Conservation (phyloP, 495 filamentous ascomycete species). For the Talaromyces wortmannii region DNA sequence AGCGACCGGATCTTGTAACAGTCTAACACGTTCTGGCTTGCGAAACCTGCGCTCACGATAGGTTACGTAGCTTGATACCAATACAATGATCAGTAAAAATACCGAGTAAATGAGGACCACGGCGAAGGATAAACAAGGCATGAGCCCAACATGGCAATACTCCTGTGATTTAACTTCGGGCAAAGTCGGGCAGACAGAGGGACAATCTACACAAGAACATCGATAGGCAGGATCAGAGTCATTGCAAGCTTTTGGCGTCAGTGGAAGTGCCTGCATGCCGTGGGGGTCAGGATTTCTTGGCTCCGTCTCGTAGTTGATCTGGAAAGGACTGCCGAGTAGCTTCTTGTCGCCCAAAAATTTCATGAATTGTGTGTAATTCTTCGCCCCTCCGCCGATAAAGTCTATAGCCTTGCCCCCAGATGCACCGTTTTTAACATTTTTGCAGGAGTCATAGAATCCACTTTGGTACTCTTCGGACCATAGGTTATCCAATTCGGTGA, state of each 20-base stretch:
- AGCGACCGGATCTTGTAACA: slow-evolving; percentile 76
- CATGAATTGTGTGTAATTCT: slow-evolving; percentile 77
- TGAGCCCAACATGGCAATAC: slow-evolving; percentile 72
- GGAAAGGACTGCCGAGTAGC: slow-evolving; percentile 84
- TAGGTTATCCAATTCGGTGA: slow-evolving; percentile 87
- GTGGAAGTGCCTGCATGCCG: slow-evolving; percentile 58
- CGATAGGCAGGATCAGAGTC: slow-evolving; percentile 75
- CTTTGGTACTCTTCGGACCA: slow-evolving; percentile 78
- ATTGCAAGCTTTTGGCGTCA: slow-evolving; percentile 77
- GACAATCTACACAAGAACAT: slow-evolving; percentile 92
- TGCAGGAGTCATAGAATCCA: slow-evolving; percentile 94
- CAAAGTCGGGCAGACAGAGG: slow-evolving; percentile 72
- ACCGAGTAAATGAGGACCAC: slow-evolving; percentile 81
- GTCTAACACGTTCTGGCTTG: slow-evolving; percentile 70
- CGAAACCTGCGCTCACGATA: slow-evolving; percentile 64
- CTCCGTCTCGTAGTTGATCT: slow-evolving; percentile 80
- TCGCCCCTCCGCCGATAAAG: slow-evolving; percentile 91
- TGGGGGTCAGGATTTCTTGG: slow-evolving; percentile 43
- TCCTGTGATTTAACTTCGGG: slow-evolving; percentile 59
- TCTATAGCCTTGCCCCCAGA: slow-evolving; percentile 89
- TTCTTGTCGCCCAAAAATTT: slow-evolving; percentile 92
- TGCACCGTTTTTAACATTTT: slow-evolving; percentile 94
- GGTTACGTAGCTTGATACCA: slow-evolving; percentile 64
- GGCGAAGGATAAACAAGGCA: slow-evolving; percentile 87
- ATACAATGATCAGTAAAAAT: slow-evolving; percentile 60